A percentile compares a stretch with the other conserved stretches of the same genome.
Evolutionary conservation across 768 basidiomycete species (phyloP).

Genomic region (Russula griseocarnosa): DNA sequence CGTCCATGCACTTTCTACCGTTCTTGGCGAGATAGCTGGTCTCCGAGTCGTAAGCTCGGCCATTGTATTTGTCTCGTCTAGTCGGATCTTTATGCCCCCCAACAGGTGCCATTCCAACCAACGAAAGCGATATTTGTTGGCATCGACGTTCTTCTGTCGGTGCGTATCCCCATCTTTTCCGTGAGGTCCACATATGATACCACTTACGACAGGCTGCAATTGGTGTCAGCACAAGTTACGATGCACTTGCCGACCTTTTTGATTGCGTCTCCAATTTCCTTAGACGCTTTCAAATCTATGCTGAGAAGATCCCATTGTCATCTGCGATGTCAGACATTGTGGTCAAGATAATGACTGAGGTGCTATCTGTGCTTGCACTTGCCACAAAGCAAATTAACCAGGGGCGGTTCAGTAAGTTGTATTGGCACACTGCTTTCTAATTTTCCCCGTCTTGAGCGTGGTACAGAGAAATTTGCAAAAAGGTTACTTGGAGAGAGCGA

Average conservation of each 20-base stretch:
- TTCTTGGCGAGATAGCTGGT: too few relatives aligned
- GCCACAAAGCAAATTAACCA: constrained; percentile 3
- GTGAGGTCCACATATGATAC: too few relatives aligned
- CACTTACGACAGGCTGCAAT: not conserved
- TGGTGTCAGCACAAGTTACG: not conserved
- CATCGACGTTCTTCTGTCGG: too few relatives aligned
- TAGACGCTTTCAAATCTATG: not conserved
- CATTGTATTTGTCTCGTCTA: too few relatives aligned
- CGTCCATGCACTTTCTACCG: too few relatives aligned
- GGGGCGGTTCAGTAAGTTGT: not conserved
- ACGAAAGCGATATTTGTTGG: too few relatives aligned
- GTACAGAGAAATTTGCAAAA: not conserved
- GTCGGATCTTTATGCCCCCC: too few relatives aligned
- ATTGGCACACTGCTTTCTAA: not conserved
- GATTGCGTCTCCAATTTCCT: not conserved
- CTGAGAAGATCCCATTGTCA: not conserved
- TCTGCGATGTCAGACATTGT: not conserved
- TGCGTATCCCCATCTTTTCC: too few relatives aligned
- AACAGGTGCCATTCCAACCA: too few relatives aligned
- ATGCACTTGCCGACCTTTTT: not conserved
- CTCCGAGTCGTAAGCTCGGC: too few relatives aligned
- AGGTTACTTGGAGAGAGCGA: not conserved
- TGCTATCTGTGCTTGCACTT: not conserved
- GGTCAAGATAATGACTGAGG: not conserved
- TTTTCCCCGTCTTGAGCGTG: not conserved